phyloP scores from a whole-genome alignment of 208 protist genomes.

The Acanthamoeba comandoni region DNA sequence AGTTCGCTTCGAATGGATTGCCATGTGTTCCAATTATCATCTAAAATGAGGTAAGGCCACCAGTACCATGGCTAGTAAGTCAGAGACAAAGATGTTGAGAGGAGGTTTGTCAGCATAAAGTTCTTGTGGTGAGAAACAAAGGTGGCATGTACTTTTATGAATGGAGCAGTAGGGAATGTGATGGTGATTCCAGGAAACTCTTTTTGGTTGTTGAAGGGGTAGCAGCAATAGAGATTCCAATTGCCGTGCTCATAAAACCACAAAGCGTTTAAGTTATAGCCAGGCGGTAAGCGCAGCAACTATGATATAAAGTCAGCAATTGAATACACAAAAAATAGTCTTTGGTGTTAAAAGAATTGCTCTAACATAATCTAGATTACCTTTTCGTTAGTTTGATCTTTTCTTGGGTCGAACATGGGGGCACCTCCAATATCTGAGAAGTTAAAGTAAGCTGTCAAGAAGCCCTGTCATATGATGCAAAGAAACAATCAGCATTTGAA shows the following conservation, averaged over 20 bases:
- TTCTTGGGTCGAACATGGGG: conserved; percentile 12
- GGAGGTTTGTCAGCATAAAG: conserved; percentile 29
- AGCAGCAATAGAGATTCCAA: conserved; percentile 52
- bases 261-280: conserved; percentile 63
- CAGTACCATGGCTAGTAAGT: conserved; percentile 76
- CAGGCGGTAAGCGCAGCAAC: conserved; percentile 51
- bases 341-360: too few relatives aligned
- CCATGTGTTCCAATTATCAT: conserved; percentile 69
- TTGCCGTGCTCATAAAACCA: conserved; percentile 68
- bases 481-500: too few relatives aligned
- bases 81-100: neutral
- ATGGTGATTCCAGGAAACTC: conserved; percentile 43
- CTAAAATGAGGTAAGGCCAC: conserved; percentile 73
- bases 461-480: too few relatives aligned
- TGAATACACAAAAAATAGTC: too few relatives aligned
- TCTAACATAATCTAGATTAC: too few relatives aligned
- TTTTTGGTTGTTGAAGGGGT: neutral
- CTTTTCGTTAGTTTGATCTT: conserved; percentile 19
- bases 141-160: conserved; percentile 68
- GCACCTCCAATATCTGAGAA: conserved; percentile 46
- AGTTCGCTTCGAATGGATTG: conserved; percentile 26
- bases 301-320: too few relatives aligned
- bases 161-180: conserved; percentile 32
- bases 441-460: conserved; percentile 48
- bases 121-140: neutral